Evolutionary conservation across 1,284 basidiomycete species (phyloP).

Genomic region (Austropuccinia psidii): DNA sequence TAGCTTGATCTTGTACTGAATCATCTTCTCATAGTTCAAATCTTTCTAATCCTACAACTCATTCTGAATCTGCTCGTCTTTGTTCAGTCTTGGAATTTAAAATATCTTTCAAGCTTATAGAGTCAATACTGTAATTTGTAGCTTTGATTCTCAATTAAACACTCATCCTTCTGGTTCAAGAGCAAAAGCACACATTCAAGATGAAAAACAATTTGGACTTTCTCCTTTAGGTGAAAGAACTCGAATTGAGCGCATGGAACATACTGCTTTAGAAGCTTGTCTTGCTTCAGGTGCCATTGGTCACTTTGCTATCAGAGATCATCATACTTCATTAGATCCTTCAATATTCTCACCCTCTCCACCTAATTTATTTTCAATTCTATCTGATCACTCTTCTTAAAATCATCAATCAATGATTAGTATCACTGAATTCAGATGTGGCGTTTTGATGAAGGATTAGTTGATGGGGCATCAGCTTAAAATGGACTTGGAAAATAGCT

Average conservation of each 20-base stretch:
- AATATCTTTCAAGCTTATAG: background rate
- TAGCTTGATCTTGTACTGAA: too few relatives aligned
- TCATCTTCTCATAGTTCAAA: too few relatives aligned
- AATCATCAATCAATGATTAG: background rate
- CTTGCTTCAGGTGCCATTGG: background rate
- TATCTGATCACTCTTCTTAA: background rate
- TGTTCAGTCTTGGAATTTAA: background rate
- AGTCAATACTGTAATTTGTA: background rate
- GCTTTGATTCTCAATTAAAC: background rate
- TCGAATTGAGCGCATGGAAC: background rate
- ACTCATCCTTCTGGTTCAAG: background rate
- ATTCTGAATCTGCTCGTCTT: background rate
- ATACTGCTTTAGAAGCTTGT: background rate
- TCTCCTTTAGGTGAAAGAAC: background rate
- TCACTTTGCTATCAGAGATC: background rate
- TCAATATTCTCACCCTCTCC: too few relatives aligned
- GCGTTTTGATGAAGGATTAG: background rate
- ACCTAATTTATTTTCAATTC: too few relatives aligned
- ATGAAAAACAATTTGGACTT: background rate
- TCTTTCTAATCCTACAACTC: too few relatives aligned
- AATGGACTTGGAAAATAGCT: background rate
- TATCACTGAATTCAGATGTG: background rate
- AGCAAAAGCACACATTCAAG: background rate
- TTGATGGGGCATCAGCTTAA: background rate
- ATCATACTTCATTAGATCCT: background rate